These are phyloP conservation scores for Myriosclerotinia curreyana DNA, from an alignment of 2,329 filamentous ascomycete genomes.

Conservation along the genomic window DNA sequence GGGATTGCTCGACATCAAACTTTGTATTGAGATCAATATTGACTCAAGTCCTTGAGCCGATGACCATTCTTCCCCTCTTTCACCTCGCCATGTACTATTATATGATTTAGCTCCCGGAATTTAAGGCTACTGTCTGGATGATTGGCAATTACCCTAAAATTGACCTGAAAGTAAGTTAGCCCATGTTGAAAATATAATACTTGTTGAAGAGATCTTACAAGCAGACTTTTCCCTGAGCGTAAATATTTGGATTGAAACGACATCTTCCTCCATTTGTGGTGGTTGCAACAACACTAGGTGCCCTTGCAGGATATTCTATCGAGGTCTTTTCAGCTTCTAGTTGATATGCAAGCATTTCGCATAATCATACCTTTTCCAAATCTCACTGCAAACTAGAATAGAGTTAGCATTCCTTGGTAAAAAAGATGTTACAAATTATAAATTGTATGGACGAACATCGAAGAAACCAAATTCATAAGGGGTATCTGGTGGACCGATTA, in stretches of 20 bases:
- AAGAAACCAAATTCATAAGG: conserved; percentile 98
- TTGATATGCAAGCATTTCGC: conserved; percentile 6
- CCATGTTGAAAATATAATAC: not conserved
- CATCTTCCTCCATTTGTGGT: conserved; percentile 88
- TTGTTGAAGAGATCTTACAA: conserved; percentile 56
- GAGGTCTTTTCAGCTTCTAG: conserved; percentile 17
- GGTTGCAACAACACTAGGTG: conserved; percentile 60
- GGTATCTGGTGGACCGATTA: conserved; percentile 89
- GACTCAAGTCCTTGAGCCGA: conserved; percentile 94
- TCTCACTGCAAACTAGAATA: conserved; percentile 65
- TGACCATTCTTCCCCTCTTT: conserved; percentile 92
- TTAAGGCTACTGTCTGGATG: not conserved
- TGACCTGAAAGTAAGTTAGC: conserved; percentile 55
- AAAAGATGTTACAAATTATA: too few species aligned
- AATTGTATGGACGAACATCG: conserved; percentile 57
- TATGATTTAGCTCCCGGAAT: conserved; percentile 22
- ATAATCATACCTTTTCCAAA: conserved; percentile 67
- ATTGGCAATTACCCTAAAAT: conserved; percentile 67
- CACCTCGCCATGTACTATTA: conserved; percentile 85
- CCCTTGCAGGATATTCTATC: conserved; percentile 75
- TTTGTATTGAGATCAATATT: conserved; percentile 92
- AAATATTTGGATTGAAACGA: conserved; percentile 97
- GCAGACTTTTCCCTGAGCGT: conserved; percentile 86
- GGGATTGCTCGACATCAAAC: conserved; percentile 87
- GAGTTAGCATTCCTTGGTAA: conserved; percentile 35